Base-by-base conservation (phyloP, 2,329 filamentous ascomycete species). In the Colletotrichum sp. region DNA sequence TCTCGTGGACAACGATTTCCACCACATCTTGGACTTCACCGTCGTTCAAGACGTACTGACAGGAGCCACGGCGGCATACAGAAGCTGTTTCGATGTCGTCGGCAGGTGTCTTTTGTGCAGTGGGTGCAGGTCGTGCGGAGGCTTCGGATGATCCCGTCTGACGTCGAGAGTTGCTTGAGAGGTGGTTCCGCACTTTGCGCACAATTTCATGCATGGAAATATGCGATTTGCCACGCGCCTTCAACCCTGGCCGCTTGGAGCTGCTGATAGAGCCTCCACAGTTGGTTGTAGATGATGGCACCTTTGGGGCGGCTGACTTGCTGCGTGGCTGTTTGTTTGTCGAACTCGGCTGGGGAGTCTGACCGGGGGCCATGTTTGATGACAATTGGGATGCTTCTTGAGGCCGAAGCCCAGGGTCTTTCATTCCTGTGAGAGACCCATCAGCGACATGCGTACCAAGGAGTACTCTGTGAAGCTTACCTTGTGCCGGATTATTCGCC, bases 31-130 rank as follows among this genome's bases (percentile, higher is more conserved):
- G 65, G 4, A 76, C 49, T 28, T 68, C 52, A 10, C n/a, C 26
- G 28, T 77, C 76, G 26, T 63, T 28, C 2, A 76, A 9, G 4
- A 76, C 5, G 26, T 71, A 76, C 15, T 75, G 71, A 34, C 52
- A 75, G 16, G 67, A 67, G 9, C 30, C 21, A 10, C 32, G 39
- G 12, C 15, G 24, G 52, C 66, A 57, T 10, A 15, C 6, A 4
- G 59, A 18, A 10, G 39, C 15, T 15, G 10, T 8, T 5, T 39
- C 24, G 2, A 52, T 21, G 12, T 52, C 44, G n/a, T 52, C 44
- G 44, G 44, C 44, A 52, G 44, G 10, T 21, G 10, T 52, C 44
- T 52, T 52, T 24, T 13, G 44, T 5, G 44, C 44, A 52, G n/a
- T 52, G 4, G n/a, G 6, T 24, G 6, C 1, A 24, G 5, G 4